A percentile compares a stretch with the other conserved stretches of the same genome.
phyloP scores from a whole-genome alignment of 2,329 filamentous ascomycete genomes.

The Talaromyces sp. region DNA sequence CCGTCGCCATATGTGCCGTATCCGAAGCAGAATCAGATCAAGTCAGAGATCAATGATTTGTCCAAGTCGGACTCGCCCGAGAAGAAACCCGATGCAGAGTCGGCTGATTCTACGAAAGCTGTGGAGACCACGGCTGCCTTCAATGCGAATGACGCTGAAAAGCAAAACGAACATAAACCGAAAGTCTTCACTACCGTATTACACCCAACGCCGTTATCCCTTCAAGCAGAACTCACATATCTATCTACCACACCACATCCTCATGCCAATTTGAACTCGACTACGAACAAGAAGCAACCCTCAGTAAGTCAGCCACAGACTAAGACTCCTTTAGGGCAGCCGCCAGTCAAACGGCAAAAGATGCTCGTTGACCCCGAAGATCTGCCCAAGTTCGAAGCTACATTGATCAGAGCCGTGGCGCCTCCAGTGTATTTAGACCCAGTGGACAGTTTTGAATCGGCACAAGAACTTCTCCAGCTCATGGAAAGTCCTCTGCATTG shows the following conservation, averaged over 20 bases:
- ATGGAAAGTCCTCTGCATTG: conserved; percentile 74
- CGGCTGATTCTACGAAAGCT: conserved; percentile 19
- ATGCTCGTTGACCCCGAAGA: conserved; percentile 74
- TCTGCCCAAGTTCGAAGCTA: conserved; percentile 69
- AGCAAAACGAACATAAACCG: conserved; percentile 48
- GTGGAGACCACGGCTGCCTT: conserved; percentile 44
- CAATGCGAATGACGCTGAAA: conserved; percentile 38
- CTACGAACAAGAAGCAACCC: conserved; percentile 43
- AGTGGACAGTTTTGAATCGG: conserved; percentile 64
- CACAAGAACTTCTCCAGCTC: conserved; percentile 66
- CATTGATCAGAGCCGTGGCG: conserved; percentile 68
- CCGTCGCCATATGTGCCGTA: conserved; percentile 82
- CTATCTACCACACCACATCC: conserved; percentile 68
- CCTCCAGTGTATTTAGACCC: conserved; percentile 75
- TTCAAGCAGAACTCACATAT: conserved; percentile 71
- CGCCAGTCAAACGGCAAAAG: conserved; percentile 65
- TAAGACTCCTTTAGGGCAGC: conserved; percentile 51
- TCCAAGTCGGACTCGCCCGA: conserved; percentile 26
- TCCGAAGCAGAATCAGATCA: conserved; percentile 48
- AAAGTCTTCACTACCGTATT: conserved; percentile 75
- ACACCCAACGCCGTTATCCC: conserved; percentile 73
- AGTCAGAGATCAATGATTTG: conserved; percentile 26
- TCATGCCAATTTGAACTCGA: conserved; percentile 32
- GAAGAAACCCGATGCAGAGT: conserved; percentile 24
- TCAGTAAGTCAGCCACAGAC: conserved; percentile 44